Evolutionary conservation across 2,329 filamentous ascomycete species (phyloP).

Genomic region (Aspergillus glaucus): DNA sequence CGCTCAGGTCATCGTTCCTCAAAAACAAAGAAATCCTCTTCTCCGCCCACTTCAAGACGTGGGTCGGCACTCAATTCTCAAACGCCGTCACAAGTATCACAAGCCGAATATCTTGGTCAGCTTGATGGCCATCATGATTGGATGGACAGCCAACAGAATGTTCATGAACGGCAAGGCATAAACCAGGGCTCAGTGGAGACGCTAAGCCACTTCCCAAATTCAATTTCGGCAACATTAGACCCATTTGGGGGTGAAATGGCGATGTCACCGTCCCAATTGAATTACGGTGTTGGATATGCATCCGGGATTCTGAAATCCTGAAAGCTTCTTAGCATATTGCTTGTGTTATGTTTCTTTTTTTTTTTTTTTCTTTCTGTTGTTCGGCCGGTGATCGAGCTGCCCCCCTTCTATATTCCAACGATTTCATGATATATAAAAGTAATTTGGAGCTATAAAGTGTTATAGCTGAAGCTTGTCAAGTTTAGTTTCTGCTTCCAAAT

Average conservation of each 20-base stretch:
- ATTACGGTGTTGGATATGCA: conserved; percentile 22
- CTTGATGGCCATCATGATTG: conserved; percentile 22
- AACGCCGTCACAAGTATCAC: conserved; percentile 19
- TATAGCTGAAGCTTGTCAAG: too few relatives aligned
- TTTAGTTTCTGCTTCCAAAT: too few relatives aligned
- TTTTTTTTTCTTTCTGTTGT: background rate
- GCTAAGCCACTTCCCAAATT: conserved; percentile 17
- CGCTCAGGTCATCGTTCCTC: conserved; percentile 33
- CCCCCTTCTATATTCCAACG: too few relatives aligned
- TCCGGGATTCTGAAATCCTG: conserved; percentile 6
- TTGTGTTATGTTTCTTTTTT: too few relatives aligned
- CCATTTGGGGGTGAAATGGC: conserved; percentile 24
- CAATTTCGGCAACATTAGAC: conserved; percentile 24
- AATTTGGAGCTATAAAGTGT: too few relatives aligned
- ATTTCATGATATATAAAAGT: too few relatives aligned
- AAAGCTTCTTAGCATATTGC: background rate
- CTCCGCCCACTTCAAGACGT: conserved; percentile 30
- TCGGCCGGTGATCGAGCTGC: background rate
- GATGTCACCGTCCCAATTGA: conserved; percentile 22
- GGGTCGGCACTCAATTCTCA: conserved; percentile 29
- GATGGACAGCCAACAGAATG: conserved; percentile 21
- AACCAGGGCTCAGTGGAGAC: conserved; percentile 11
- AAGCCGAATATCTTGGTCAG: conserved; percentile 24
- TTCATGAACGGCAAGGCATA: conserved; percentile 17
- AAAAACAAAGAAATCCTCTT: conserved; percentile 21